Evolutionary conservation across 352 stramenopile species (phyloP), one percentile per base, ranked within the genome.

Genomic region (Globisporangium solare): DNA sequence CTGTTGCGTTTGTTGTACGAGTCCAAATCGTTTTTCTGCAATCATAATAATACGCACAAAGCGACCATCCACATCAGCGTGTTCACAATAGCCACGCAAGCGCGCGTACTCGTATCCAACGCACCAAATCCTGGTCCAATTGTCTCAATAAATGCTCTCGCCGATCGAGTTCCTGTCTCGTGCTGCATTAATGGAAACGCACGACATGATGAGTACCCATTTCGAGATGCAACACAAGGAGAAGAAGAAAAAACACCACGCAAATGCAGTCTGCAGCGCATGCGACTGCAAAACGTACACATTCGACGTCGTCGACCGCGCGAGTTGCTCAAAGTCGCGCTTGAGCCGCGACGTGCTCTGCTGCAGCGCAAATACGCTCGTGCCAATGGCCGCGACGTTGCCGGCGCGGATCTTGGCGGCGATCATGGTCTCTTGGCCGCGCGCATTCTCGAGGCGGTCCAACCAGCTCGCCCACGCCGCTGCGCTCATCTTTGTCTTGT

Each of bases 321-420:
- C 76, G 53, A 92, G 78, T 60, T 92, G 77, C 21, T 92, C 81
- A 35, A 90, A 94, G 62, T 94, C 84, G 59, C 84, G 79, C 51
- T 84, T 80, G 12, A 94, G 72, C 37, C 82, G 80, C 53, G 82
- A 72, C n/a, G 84, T 75, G 51, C 77, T 90, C 73, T 94, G 84
- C 64, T 94, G 84, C 60, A 94, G 60, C 41, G 80, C 82, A 60
- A 92, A 94, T 41, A 88, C 84, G 68, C 84, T 92, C 18, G 82
- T 89, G 56, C 82, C 82, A 42, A 92, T 72, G 20, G 76, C 65
- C 3, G 74, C 61, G 18, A 69, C 61, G 58, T 92, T 89, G 1
- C 77, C 80, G 2, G 73, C 64, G 45, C 79, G 82, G 43, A 94
- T 81, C 54, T 92, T 92, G 45, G 52, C 66, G 18, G 72, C 71